Percentiles rank a stretch among this genome's conserved stretches.
phyloP scores from a whole-genome alignment of 2,329 filamentous ascomycete species.

The Trichophyton benhamiae region DNA sequence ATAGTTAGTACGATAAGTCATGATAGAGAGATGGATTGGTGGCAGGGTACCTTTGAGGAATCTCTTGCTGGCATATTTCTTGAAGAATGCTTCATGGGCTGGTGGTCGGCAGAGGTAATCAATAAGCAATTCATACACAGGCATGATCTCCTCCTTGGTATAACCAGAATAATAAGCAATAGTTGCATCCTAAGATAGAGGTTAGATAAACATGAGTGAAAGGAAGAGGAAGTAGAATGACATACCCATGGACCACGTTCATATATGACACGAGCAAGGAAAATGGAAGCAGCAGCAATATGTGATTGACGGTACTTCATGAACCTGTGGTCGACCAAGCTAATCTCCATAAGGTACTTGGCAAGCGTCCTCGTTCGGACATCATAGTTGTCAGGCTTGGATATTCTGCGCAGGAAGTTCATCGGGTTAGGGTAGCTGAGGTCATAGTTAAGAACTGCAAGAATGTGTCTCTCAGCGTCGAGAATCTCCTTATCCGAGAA shows the following conservation, averaged over 20 bases:
- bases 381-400: conserved; percentile 98
- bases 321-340: conserved; percentile 87
- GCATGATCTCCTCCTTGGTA: conserved; percentile 80
- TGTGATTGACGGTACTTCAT: conserved; percentile 81
- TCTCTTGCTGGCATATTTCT: conserved; percentile 99
- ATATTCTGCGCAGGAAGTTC: conserved; percentile 98
- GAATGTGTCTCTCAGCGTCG: conserved; percentile 89
- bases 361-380: conserved; percentile 93
- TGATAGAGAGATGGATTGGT: background rate
- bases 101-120: conserved; percentile 89
- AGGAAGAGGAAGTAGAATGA: background rate
- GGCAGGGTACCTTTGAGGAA: conserved; percentile 74
- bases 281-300: conserved; percentile 87
- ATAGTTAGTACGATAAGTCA: conserved; percentile 16
- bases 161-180: conserved; percentile 88
- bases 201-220: background rate
- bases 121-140: conserved; percentile 86
- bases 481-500: conserved; percentile 93
- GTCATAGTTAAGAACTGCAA: conserved; percentile 85
- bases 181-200: conserved; percentile 57
- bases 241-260: conserved; percentile 84
- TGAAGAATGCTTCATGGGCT: conserved; percentile 94
- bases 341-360: conserved; percentile 97
- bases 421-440: conserved; percentile 98
- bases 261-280: conserved; percentile 77